These are phyloP conservation scores for Ocimum tenuiflorum DNA, from an alignment of 257 asterid species.

Conservation along the genomic window DNA sequence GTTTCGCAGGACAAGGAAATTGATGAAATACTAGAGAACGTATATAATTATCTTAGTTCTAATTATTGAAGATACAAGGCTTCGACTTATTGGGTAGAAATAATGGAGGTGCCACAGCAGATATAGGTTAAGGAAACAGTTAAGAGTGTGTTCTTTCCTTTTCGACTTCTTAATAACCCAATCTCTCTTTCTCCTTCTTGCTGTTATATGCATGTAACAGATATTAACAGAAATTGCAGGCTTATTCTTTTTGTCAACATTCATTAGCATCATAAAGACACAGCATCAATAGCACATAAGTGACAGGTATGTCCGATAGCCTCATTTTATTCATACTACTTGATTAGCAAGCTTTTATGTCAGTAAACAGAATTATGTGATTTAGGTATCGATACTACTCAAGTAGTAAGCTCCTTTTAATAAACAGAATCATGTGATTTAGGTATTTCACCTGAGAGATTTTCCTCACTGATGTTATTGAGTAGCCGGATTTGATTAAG, in stretches of 20 bases:
- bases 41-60: too few relatives aligned
- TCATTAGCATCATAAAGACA: not conserved
- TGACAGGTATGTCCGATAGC: not conserved
- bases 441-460: constrained; percentile 66
- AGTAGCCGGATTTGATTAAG: constrained; percentile 54
- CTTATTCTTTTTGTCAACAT: not conserved
- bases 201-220: not conserved
- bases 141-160: too few relatives aligned
- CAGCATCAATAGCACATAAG: not conserved
- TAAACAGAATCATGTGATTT: not conserved
- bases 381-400: too few relatives aligned
- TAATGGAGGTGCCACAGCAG: too few relatives aligned
- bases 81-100: not conserved
- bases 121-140: too few relatives aligned
- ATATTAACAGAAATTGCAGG: not conserved
- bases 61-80: not conserved
- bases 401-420: too few relatives aligned
- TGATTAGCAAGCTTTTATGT: not conserved
- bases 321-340: not conserved
- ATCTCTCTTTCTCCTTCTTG: not conserved
- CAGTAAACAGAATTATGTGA: not conserved
- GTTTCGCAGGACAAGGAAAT: not conserved
- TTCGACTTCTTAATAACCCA: too few relatives aligned
- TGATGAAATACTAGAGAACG: too few relatives aligned
- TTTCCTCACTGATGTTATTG: constrained; percentile 71